Conservation (phyloP, 1,284 basidiomycete genomes). For the Fomitopsis schrenkii region DNA sequence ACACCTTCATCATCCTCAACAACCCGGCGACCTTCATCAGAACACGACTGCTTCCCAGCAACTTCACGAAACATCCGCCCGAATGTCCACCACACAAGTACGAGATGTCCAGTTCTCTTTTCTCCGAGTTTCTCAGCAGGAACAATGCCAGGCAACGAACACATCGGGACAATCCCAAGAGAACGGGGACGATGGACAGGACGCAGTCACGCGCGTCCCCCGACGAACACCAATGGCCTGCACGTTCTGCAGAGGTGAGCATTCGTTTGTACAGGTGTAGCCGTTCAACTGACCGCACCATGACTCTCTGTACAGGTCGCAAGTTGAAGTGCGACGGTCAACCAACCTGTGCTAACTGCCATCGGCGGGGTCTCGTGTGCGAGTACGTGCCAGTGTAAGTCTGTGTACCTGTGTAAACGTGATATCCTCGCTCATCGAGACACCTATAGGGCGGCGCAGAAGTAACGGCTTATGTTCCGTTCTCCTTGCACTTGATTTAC, state of each 20-base stretch:
- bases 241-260: constrained; percentile 21
- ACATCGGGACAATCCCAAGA: not conserved
- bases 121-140: not conserved
- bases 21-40: not conserved
- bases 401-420: not conserved
- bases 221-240: constrained; percentile 22
- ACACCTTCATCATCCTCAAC: not conserved
- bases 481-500: not conserved
- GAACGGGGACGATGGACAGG: constrained; percentile 1
- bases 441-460: constrained; percentile 4
- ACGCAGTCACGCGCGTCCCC: not conserved
- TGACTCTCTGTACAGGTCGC: constrained; percentile 10
- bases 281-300: not conserved
- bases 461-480: not conserved
- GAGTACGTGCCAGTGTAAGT: constrained; percentile 22
- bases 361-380: constrained; percentile 17
- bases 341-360: constrained; percentile 19
- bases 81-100: constrained; percentile 2
- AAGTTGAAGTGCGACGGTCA: constrained; percentile 24
- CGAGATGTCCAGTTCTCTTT: constrained; percentile 10
- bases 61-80: not conserved
- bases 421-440: not conserved
- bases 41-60: not conserved
- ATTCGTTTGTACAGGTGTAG: not conserved
- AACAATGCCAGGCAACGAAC: not conserved